These are phyloP conservation scores for Clavispora fructus DNA, from an alignment of 805 yeast species.

Conservation along the genomic window DNA sequence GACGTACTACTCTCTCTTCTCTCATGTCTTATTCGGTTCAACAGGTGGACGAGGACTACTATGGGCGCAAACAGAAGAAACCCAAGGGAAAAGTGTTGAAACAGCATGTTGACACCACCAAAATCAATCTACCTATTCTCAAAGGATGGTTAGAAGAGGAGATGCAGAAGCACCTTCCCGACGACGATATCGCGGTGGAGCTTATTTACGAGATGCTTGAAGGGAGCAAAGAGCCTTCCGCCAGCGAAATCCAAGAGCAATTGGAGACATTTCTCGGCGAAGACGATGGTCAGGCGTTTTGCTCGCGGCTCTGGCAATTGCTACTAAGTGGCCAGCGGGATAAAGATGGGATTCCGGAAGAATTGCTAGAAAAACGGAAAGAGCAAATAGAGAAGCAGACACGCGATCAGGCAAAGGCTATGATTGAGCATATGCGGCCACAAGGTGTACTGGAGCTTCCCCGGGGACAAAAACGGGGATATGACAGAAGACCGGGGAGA, in stretches of 20 bases:
- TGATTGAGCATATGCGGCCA: constrained; percentile 3
- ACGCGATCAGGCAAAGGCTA: not conserved
- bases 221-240: constrained; percentile 27
- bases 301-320: constrained; percentile 41
- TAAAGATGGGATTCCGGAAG: constrained; percentile 41
- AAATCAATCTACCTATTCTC: constrained; percentile 36
- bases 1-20: not conserved
- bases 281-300: constrained; percentile 33
- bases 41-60: not conserved
- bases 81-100: constrained; percentile 5
- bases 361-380: constrained; percentile 20
- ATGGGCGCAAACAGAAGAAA: not conserved
- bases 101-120: constrained; percentile 28
- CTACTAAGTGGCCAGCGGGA: constrained; percentile 41
- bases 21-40: not conserved
- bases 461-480: not conserved
- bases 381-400: constrained; percentile 8
- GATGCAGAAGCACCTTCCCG: constrained; percentile 37
- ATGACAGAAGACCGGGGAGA: not conserved
- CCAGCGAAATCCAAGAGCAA: constrained; percentile 38
- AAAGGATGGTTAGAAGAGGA: constrained; percentile 34
- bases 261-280: constrained; percentile 42
- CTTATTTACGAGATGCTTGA: constrained; percentile 40
- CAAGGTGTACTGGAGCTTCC: not conserved
- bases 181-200: constrained; percentile 47